Percentiles rank a stretch among this genome's conserved stretches.
These are phyloP conservation scores for Suillus bovinus DNA, from an alignment of 768 basidiomycete species.

Conservation along the genomic window DNA sequence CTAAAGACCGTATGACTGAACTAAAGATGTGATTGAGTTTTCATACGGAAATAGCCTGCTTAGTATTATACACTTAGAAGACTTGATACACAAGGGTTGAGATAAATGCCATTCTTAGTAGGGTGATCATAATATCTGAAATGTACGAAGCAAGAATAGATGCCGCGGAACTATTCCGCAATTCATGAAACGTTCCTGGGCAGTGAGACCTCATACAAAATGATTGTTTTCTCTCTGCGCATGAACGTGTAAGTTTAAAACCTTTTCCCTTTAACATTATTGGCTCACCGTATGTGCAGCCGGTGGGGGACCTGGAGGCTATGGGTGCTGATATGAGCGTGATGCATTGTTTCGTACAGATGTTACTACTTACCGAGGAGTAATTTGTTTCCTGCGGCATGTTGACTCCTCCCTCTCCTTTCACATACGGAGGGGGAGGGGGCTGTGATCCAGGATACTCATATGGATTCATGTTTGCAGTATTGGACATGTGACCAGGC, in stretches of 20 bases:
- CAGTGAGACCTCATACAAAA: conserved; percentile 3
- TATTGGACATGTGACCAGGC: background rate
- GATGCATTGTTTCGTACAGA: background rate
- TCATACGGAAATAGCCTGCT: background rate
- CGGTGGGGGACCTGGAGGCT: conserved; percentile 9
- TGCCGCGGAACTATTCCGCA: background rate
- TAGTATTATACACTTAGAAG: background rate
- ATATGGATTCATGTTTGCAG: background rate
- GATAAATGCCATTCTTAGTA: background rate
- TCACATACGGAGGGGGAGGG: conserved; percentile 11
- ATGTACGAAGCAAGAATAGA: background rate
- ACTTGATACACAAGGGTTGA: background rate
- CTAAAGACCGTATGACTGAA: background rate
- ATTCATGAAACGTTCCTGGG: background rate
- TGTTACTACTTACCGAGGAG: conserved; percentile 20
- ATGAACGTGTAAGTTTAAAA: background rate
- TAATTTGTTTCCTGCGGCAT: conserved; percentile 2
- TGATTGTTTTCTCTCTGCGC: background rate
- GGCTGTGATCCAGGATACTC: background rate
- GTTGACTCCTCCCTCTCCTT: background rate
- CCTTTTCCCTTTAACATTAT: background rate
- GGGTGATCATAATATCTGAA: background rate
- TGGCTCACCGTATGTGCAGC: conserved; percentile 11
- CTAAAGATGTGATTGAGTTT: background rate
- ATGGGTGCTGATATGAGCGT: conserved; percentile 5